Evolutionary conservation across 1,284 basidiomycete genomes (phyloP).

Genomic region (Ustilago cynodontis): DNA sequence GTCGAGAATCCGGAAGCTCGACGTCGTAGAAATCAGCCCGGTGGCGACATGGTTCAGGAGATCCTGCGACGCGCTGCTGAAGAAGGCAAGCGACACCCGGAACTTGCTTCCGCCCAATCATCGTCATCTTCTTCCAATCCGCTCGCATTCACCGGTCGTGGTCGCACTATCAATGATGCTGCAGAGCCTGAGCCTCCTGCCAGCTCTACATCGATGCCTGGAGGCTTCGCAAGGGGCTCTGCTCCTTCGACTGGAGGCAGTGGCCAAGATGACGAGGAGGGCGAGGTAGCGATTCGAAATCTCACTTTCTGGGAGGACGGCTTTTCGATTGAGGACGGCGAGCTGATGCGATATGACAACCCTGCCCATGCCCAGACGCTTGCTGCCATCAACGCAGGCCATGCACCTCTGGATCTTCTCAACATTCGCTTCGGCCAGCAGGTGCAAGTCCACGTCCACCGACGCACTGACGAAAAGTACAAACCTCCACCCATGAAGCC

Average conservation of each 20-base stretch:
- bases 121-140: constrained; percentile 15
- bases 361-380: constrained; percentile 81
- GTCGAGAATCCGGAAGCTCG: constrained; percentile 83
- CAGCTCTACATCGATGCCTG: constrained; percentile 34
- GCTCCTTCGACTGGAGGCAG: constrained; percentile 49
- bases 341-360: constrained; percentile 85
- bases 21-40: constrained; percentile 73
- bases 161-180: constrained; percentile 51
- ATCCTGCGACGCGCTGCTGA: constrained; percentile 82
- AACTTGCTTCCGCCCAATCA: background rate
- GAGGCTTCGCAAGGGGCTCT: constrained; percentile 20
- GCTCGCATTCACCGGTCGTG: constrained; percentile 49
- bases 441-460: constrained; percentile 85
- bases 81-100: constrained; percentile 71
- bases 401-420: constrained; percentile 81
- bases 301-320: constrained; percentile 95
- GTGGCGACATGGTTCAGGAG: constrained; percentile 80
- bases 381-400: constrained; percentile 84
- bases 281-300: constrained; percentile 76
- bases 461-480: constrained; percentile 82
- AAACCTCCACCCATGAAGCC: constrained; percentile 73
- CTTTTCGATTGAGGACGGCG: constrained; percentile 91
- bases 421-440: constrained; percentile 84
- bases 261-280: constrained; percentile 72
- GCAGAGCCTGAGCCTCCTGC: constrained; percentile 27